phyloP scores from a whole-genome alignment of 2,329 filamentous ascomycete genomes.

The Graphilbum fragrans region DNA sequence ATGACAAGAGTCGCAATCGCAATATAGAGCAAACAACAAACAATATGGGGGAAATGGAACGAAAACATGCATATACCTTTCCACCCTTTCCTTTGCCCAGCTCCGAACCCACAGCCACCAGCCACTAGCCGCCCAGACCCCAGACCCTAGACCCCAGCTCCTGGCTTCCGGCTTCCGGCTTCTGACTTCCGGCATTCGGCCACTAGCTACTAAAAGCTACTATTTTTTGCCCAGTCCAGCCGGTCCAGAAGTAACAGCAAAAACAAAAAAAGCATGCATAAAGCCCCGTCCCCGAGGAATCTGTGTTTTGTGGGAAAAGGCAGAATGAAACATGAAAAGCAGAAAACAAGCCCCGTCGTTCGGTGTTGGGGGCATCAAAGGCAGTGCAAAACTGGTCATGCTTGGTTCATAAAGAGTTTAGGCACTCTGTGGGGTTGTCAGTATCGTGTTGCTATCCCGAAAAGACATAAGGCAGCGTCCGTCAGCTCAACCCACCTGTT shows the following conservation, averaged over 20 bases:
- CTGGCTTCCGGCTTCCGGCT: too few species aligned
- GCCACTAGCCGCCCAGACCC: too few species aligned
- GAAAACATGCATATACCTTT: neutral
- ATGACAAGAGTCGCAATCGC: neutral
- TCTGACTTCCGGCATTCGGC: neutral
- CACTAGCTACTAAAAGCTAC: neutral
- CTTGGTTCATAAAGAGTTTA: neutral
- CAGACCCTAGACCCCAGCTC: neutral
- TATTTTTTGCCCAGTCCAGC: neutral
- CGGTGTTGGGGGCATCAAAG: too few species aligned
- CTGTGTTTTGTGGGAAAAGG: neutral
- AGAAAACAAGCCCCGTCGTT: neutral
- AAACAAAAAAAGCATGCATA: neutral
- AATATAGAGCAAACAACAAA: neutral
- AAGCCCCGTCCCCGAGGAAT: neutral
- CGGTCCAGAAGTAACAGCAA: neutral
- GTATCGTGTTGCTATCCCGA: neutral
- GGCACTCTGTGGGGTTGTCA: neutral
- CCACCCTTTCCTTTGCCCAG: neutral
- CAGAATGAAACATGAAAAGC: neutral
- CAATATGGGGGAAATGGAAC: neutral
- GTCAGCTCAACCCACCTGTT: too few species aligned
- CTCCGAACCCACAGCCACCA: neutral
- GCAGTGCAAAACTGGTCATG: too few species aligned
- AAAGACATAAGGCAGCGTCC: constrained; percentile 14